Evolutionary conservation across 2,329 filamentous ascomycete genomes (phyloP).

Genomic region (Colletotrichum echinochloae): DNA sequence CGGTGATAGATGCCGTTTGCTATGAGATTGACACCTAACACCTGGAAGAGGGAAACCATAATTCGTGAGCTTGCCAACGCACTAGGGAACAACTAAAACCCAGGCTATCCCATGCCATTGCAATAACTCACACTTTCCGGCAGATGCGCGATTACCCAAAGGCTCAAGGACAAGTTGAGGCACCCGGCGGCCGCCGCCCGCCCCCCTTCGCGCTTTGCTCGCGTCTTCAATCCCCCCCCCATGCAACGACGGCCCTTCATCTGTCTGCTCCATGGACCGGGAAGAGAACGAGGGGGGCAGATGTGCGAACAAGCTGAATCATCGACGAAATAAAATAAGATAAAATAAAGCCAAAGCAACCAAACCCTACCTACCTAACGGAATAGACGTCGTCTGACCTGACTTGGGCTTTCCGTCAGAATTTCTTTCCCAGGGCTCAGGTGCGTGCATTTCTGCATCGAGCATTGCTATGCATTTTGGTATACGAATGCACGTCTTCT

Average conservation of each 20-base stretch:
- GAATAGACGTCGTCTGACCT: background rate
- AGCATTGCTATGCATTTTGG: background rate
- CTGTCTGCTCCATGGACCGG: constrained; percentile 27
- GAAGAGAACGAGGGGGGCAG: background rate
- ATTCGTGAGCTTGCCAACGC: constrained; percentile 7
- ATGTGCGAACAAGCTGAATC: background rate
- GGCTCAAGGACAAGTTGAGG: constrained; percentile 34
- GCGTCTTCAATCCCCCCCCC: constrained; percentile 34
- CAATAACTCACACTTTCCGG: constrained; percentile 8
- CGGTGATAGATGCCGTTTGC: constrained; percentile 10
- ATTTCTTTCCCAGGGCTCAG: background rate
- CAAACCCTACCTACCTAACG: background rate
- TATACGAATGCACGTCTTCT: background rate
- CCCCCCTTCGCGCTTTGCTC: constrained; percentile 24
- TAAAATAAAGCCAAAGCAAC: background rate
- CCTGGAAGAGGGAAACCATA: background rate
- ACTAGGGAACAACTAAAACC: background rate
- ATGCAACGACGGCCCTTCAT: constrained; percentile 31
- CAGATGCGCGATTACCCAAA: constrained; percentile 12
- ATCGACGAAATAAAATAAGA: background rate
- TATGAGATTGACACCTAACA: constrained; percentile 7
- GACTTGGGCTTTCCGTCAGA: background rate
- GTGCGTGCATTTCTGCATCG: background rate
- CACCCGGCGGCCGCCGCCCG: constrained; percentile 30
- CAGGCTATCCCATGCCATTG: constrained; percentile 19